Conservation (phyloP, 108 stramenopile species). For the Conticribra weissflogii region DNA sequence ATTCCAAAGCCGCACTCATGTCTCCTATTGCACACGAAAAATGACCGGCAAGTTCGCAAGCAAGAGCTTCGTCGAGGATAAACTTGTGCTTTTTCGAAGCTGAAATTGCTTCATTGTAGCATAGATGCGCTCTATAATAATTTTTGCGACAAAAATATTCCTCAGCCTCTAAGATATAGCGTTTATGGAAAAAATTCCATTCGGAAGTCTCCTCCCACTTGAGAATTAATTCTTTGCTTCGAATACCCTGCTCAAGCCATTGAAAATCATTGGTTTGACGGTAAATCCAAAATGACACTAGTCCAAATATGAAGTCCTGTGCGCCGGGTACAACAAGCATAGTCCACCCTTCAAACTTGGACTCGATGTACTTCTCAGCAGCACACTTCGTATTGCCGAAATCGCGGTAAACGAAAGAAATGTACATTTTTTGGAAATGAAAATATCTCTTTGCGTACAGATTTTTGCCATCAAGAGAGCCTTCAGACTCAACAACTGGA, state of each 20-base stretch:
- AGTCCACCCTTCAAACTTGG: not conserved
- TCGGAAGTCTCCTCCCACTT: too few relatives aligned
- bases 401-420: not conserved
- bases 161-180: conserved; percentile 21
- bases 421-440: conserved; percentile 1
- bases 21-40: conserved; percentile 19
- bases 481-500: too few relatives aligned
- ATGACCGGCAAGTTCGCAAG: conserved; percentile 18
- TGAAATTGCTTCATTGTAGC: conserved; percentile 18
- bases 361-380: not conserved
- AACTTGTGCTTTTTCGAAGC: conserved; percentile 17
- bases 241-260: too few relatives aligned
- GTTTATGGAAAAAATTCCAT: conserved; percentile 32
- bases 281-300: too few relatives aligned
- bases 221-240: too few relatives aligned
- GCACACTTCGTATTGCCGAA: not conserved
- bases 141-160: conserved; percentile 4
- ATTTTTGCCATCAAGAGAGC: too few relatives aligned
- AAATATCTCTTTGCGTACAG: too few relatives aligned
- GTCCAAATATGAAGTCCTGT: too few relatives aligned
- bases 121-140: not conserved
- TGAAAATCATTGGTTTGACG: too few relatives aligned
- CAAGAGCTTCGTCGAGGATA: conserved; percentile 29
- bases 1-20: conserved; percentile 3
- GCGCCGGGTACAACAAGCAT: too few relatives aligned